Base-by-base conservation (phyloP, 345 rosid genomes). In the Salix viminalis region DNA sequence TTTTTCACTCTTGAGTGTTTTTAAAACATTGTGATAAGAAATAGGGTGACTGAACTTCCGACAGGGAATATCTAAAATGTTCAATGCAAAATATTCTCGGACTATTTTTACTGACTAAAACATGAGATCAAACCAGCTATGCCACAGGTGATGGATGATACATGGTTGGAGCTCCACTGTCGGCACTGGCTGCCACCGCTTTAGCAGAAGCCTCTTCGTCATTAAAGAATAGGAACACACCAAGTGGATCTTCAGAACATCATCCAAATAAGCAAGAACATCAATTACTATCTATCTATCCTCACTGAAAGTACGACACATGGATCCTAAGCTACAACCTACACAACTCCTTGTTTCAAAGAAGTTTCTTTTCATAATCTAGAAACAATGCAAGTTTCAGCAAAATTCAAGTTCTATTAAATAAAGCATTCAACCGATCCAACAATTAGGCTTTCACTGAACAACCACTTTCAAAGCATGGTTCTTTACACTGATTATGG, bases 141-240 rank as follows among this genome's bases (percentile, higher is more conserved):
- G 69, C 39, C 70, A 50, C 60, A 66, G 81, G 79, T 76, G 4
- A 32, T 32, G 34, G 77, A 42, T 23, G 76, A 73, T 90, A 92
- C 99, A 95, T 96, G 77, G 99, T 93, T 28, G 94, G 92, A 80
- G 92, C 92, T 80, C 91, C 94, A 71, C 76, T 81, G 42, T 92
- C 86, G 0, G 94, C 91, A 86, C 71, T 58, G 3, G 80, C 69
- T 73, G 97, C 92, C 6, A 97, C 97, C 71, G 85, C 85, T 85
- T 81, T 87, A n/a, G 96, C 96, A 28, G 86, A 26, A 30, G 88
- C 95, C 83, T 96, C 97, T 88, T 96, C 98, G 61, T 88, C 83
- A 28, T 1, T 28, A 28, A 28, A 28, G 30, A 28, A 28, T 28
- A 28, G 30, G 30, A 28, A 28, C 30, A 28, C 30, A 1, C 30